Percentiles rank a stretch among this genome's conserved stretches.
Evolutionary conservation across 2,329 filamentous ascomycete genomes (phyloP).

Genomic region (Paecilomyces formosus): DNA sequence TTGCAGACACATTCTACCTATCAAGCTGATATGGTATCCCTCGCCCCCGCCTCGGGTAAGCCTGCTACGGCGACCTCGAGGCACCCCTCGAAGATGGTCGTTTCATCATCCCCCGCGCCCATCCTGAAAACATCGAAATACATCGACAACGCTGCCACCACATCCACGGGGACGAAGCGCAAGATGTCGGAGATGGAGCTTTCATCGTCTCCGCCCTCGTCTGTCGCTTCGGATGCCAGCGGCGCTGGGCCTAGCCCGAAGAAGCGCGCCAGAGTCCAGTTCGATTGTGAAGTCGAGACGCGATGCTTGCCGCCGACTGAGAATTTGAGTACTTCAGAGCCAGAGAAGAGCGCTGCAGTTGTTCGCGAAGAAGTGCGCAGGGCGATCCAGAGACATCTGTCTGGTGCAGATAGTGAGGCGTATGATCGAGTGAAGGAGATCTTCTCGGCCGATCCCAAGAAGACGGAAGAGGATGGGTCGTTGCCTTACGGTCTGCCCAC

Average conservation of each 20-base stretch:
- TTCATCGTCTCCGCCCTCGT: constrained; percentile 22
- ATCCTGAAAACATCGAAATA: constrained; percentile 30
- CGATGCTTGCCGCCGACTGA: constrained; percentile 21
- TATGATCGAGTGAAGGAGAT: constrained; percentile 52
- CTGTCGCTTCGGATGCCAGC: constrained; percentile 18
- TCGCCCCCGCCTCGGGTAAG: constrained; percentile 21
- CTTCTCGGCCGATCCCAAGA: constrained; percentile 42
- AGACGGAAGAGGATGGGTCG: constrained; percentile 23
- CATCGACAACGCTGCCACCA: constrained; percentile 10
- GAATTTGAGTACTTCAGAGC: constrained; percentile 38
- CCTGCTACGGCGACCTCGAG: constrained; percentile 15
- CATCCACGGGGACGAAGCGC: constrained; percentile 25
- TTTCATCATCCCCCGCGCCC: constrained; percentile 20
- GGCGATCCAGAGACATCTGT: constrained; percentile 47
- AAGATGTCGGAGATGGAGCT: constrained; percentile 29
- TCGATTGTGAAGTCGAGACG: constrained; percentile 31
- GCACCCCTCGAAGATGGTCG: constrained; percentile 22
- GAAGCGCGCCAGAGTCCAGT: constrained; percentile 38
- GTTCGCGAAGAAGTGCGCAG: constrained; percentile 55
- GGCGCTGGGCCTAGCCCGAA: constrained; percentile 23
- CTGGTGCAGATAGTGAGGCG: constrained; percentile 45
- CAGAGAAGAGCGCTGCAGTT: constrained; percentile 49
- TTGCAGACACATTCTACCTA: not conserved
- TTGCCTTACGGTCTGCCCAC: constrained; percentile 41
- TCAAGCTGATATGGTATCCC: constrained; percentile 23